These are phyloP conservation scores for Aspergillus baeticus DNA, from an alignment of 495 filamentous ascomycete species.

Conservation along the genomic window DNA sequence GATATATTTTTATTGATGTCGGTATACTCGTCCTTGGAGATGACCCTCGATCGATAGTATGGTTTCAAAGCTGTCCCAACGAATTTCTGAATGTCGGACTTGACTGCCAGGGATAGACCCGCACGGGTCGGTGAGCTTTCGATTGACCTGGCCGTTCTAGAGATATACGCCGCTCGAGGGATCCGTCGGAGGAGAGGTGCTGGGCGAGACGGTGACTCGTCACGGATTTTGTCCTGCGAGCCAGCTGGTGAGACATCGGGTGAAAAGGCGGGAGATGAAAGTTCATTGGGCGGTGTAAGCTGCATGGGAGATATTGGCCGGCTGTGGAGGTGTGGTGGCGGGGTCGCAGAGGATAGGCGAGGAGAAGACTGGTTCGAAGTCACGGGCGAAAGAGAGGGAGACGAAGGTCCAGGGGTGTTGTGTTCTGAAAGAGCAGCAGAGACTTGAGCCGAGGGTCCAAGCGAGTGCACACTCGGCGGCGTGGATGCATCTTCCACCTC, in stretches of 20 bases:
- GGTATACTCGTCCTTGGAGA: slow-evolving; percentile 82
- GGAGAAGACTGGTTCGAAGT: slow-evolving; percentile 68
- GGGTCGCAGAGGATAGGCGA: slow-evolving; percentile 67
- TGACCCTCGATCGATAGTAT: slow-evolving; percentile 62
- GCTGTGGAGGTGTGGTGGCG: slow-evolving; percentile 61
- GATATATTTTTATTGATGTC: slow-evolving; percentile 84
- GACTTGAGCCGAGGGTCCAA: slow-evolving; percentile 42
- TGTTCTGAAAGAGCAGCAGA: slow-evolving; percentile 46
- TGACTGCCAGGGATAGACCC: slow-evolving; percentile 65
- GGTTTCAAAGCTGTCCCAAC: slow-evolving; percentile 76
- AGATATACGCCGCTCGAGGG: slow-evolving; percentile 32
- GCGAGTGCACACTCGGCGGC: slow-evolving; percentile 52
- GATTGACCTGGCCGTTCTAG: slow-evolving; percentile 38
- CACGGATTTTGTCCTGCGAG: slow-evolving; percentile 19
- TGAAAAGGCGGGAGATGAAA: slow-evolving; percentile 60
- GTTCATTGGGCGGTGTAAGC: slow-evolving; percentile 63
- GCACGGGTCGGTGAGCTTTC: slow-evolving; percentile 56
- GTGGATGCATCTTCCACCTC: slow-evolving; percentile 75
- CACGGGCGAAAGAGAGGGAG: slow-evolving; percentile 70
- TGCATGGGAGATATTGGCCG: slow-evolving; percentile 67
- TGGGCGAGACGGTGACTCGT: slow-evolving; percentile 15
- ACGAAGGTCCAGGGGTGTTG: slow-evolving; percentile 58
- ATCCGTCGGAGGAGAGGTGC: slow-evolving; percentile 27
- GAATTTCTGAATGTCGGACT: slow-evolving; percentile 78
- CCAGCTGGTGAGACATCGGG: slow-evolving; percentile 41